These are phyloP conservation scores for Eucalyptus curtisii DNA, from an alignment of 345 rosid genomes.

Conservation along the genomic window DNA sequence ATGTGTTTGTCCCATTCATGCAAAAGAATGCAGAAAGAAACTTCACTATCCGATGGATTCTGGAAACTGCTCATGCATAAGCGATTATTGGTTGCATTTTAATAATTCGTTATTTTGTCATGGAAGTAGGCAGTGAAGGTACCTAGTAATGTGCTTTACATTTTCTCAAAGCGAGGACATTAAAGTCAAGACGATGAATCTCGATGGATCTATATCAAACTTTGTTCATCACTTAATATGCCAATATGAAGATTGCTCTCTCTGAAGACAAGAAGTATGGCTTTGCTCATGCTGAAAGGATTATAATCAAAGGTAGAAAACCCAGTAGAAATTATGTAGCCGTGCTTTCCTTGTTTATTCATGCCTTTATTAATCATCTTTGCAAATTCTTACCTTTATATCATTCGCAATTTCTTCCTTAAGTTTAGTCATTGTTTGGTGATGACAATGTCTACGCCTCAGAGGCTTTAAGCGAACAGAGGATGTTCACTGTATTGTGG, in stretches of 20 bases:
- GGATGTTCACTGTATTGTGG: neutral
- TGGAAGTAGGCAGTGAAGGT: neutral
- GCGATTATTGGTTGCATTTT: too few relatives aligned
- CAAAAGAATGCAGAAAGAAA: neutral
- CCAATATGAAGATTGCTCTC: neutral
- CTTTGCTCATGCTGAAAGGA: neutral
- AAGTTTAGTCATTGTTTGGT: neutral
- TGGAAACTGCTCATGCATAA: neutral
- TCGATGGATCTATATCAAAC: too few relatives aligned
- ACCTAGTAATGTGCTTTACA: fast-evolving
- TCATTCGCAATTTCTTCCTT: neutral
- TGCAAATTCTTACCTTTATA: neutral
- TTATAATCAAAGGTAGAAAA: neutral
- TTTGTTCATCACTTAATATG: too few relatives aligned
- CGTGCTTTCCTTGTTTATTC: neutral
- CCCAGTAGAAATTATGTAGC: fast-evolving
- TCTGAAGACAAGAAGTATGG: neutral
- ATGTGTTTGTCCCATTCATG: neutral
- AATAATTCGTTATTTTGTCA: neutral
- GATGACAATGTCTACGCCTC: neutral
- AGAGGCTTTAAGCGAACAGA: neutral
- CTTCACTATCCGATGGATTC: neutral
- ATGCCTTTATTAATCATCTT: neutral
- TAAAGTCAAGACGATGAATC: neutral
- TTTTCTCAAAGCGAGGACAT: neutral